A percentile compares a stretch with the other conserved stretches of the same genome.
Conservation (phyloP, 148 eudicot species). For the Tetragonia tetragonoides region DNA sequence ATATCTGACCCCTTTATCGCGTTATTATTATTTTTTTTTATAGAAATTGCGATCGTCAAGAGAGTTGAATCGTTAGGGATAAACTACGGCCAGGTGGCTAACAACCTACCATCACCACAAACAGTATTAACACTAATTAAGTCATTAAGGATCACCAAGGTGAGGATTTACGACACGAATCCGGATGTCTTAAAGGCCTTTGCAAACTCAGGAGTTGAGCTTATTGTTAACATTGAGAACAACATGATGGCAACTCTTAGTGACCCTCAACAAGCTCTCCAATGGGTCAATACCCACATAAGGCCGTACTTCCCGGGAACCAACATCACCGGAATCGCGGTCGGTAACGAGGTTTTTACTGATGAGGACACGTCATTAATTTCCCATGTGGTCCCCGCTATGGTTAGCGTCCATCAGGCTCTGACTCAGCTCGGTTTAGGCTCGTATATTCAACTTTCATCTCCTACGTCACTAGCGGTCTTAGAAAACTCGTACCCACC, state of each 20-base stretch:
- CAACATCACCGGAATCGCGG: slow-evolving; percentile 65
- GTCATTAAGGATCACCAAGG: slow-evolving; percentile 45
- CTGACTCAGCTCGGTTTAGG: slow-evolving; percentile 45
- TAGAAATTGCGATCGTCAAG: slow-evolving; percentile 19
- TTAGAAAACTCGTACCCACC: slow-evolving; percentile 67
- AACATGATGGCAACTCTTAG: slow-evolving; percentile 39
- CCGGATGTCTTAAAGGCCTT: slow-evolving; percentile 62
- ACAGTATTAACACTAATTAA: slow-evolving; percentile 44
- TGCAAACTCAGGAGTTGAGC: slow-evolving; percentile 55
- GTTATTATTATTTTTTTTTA: too few species aligned
- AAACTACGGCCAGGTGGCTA: slow-evolving; percentile 73
- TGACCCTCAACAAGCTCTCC: slow-evolving; percentile 57
- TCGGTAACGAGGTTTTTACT: slow-evolving; percentile 76
- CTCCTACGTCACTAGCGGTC: slow-evolving; percentile 67
- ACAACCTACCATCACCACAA: slow-evolving; percentile 66
- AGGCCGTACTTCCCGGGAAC: slow-evolving; percentile 66
- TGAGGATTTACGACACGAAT: slow-evolving; percentile 81
- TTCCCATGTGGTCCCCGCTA: slow-evolving; percentile 59
- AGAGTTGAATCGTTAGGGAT: slow-evolving; percentile 53
- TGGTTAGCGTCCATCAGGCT: slow-evolving; percentile 59
- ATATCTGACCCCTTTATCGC: too few species aligned
- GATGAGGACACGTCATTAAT: slow-evolving; percentile 54
- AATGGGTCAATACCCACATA: slow-evolving; percentile 60
- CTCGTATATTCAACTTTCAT: slow-evolving; percentile 53
- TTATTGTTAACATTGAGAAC: slow-evolving; percentile 72